Base-by-base conservation (phyloP, 179 eudicot genomes). In the Gypsophila paniculata region DNA sequence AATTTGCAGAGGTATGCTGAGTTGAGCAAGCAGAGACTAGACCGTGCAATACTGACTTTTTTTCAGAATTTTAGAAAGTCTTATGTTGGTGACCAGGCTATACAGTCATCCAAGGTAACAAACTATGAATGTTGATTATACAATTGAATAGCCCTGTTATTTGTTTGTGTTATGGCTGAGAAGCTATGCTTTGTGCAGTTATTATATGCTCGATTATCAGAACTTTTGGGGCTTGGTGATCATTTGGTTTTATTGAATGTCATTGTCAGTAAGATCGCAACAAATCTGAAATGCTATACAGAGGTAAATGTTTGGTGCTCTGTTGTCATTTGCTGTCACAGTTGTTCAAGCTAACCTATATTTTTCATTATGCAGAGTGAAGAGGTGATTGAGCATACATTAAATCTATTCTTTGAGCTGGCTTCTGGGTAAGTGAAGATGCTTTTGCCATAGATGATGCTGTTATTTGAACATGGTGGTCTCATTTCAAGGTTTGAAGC, bases 351-450 rank as follows among this genome's bases (percentile, higher is more conserved):
- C 54, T 44, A 32, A 64, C 65, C 49, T 65, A 74, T 72, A 51
- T 29, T 76, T 62, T 49, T 39, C 46, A 19, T 51, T 32, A 21
- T 86, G 79, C 86, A 94, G 99, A 79, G 93, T 78, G 97, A 91
- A 76, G 96, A 89, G 71, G 96, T 94, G 70, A 87, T 94, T 81
- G 95, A 85, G 66, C 97, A 88, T 69, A 89, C 96, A 17, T 81
- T 94, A 75, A 91, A 89, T 78, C 81, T 94, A 73, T 94, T 94
- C 78, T 81, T 81, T 76, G 99, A 94, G 81, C 79, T 94, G 85
- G 99, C 99, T 64, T 83, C 97, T 66, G 99, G 99, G 99, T 94
- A 66, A 80, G 97, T 86, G 96, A 88, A 63, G 78, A 91, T 84
- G 48, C 44, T 52, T 36, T 55, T 61, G 46, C 21, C 63, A 44